phyloP scores from a whole-genome alignment of 106 monocot genomes.

The Dioscorea zingiberensis region DNA sequence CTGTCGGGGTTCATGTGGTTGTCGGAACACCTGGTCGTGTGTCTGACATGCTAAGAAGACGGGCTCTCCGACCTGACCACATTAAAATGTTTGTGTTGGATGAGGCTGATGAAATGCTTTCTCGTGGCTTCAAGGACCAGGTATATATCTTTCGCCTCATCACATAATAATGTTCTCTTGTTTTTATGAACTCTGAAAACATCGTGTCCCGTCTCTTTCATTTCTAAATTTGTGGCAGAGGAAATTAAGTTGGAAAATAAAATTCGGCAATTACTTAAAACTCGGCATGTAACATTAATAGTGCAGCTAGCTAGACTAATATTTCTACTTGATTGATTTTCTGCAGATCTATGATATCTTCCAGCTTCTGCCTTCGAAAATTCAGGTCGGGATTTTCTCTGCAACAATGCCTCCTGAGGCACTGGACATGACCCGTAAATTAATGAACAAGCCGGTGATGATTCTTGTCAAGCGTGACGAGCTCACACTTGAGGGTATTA shows the following conservation, averaged over 20 bases:
- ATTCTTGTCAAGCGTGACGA: constrained; percentile 8
- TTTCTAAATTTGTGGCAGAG: too few species aligned
- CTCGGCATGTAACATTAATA: too few species aligned
- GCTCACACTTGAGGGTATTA: constrained; percentile 6
- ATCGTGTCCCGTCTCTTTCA: too few species aligned
- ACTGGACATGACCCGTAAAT: constrained; percentile 8
- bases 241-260: too few species aligned
- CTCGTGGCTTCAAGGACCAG: constrained; percentile 14
- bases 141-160: not conserved
- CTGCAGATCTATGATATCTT: constrained; percentile 11
- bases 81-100: constrained; percentile 9
- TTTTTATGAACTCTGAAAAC: too few species aligned
- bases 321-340: not conserved
- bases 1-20: constrained; percentile 6
- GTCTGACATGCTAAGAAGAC: constrained; percentile 5
- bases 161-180: not conserved
- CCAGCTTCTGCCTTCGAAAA: constrained; percentile 5
- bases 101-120: constrained; percentile 14
- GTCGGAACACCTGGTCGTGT: constrained; percentile 7
- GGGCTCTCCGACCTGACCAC: constrained; percentile 1
- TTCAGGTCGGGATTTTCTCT: constrained; percentile 11
- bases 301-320: too few species aligned
- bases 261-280: too few species aligned
- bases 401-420: constrained; percentile 13
- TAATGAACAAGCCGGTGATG: constrained; percentile 10